phyloP scores from a whole-genome alignment of 2,329 filamentous ascomycete species.

The Fusarium musae region DNA sequence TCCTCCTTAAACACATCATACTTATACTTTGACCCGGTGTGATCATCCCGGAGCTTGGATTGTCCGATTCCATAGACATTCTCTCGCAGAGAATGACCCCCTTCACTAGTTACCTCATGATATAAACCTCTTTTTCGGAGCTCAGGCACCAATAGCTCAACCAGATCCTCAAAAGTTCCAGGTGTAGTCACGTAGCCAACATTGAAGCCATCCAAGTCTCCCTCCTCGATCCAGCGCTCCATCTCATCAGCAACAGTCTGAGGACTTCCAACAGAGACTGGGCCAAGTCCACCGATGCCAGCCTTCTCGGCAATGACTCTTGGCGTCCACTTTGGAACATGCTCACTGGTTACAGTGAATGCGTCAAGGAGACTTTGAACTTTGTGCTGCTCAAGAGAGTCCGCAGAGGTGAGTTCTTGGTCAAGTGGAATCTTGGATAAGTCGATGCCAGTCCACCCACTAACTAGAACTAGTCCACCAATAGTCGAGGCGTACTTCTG shows the following conservation, averaged over 20 bases:
- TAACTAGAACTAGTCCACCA: slow-evolving; percentile 66
- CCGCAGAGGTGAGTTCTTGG: slow-evolving; percentile 64
- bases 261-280: slow-evolving; percentile 52
- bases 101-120: slow-evolving; percentile 42
- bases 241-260: slow-evolving; percentile 57
- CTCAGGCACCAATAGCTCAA: slow-evolving; percentile 47
- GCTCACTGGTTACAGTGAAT: slow-evolving; percentile 60
- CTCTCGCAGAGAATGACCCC: slow-evolving; percentile 63
- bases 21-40: slow-evolving; percentile 68
- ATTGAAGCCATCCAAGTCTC: slow-evolving; percentile 56
- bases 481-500: slow-evolving; percentile 64
- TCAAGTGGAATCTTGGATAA: slow-evolving; percentile 67
- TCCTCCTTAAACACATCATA: slow-evolving; percentile 71
- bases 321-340: slow-evolving; percentile 57
- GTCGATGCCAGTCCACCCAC: slow-evolving; percentile 70
- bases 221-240: slow-evolving; percentile 57
- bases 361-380: slow-evolving; percentile 61
- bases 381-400: slow-evolving; percentile 64
- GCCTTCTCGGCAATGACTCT: slow-evolving; percentile 54
- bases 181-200: slow-evolving; percentile 57
- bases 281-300: slow-evolving; percentile 54
- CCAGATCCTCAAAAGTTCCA: slow-evolving; percentile 49
- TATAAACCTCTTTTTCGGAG: slow-evolving; percentile 46
- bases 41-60: slow-evolving; percentile 65
- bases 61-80: slow-evolving; percentile 72